phyloP scores from a whole-genome alignment of 2,329 filamentous ascomycete species.

The Penicillium expansum region DNA sequence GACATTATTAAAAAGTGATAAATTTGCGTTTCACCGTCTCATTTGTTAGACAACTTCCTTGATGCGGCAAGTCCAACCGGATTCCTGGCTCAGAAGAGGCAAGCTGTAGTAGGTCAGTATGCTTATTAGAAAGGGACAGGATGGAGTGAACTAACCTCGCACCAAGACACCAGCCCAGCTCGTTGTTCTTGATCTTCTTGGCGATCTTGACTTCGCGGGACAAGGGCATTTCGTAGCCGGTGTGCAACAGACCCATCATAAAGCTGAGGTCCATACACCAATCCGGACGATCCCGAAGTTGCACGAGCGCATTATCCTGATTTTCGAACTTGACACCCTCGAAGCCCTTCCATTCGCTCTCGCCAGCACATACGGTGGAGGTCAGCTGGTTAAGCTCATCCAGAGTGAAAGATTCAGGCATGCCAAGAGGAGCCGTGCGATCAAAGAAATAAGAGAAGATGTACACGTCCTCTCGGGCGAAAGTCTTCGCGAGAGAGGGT shows the following conservation, averaged over 20 bases:
- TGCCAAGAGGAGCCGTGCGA: slow-evolving; percentile 86
- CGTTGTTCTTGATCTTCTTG: slow-evolving; percentile 97
- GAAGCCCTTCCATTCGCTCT: slow-evolving; percentile 77
- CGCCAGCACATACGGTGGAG: slow-evolving; percentile 77
- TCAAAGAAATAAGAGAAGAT: slow-evolving; percentile 99
- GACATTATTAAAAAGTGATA: slow-evolving; percentile 24
- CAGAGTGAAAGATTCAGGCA: slow-evolving; percentile 96
- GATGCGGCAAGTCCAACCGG: slow-evolving; percentile 87
- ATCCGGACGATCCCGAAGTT: slow-evolving; percentile 79
- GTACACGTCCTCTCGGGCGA: slow-evolving; percentile 85
- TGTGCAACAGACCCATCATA: slow-evolving; percentile 88
- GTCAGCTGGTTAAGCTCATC: slow-evolving; percentile 85
- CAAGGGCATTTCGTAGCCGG: slow-evolving; percentile 96
- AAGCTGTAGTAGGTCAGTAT: slow-evolving; percentile 57
- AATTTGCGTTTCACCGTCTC: slow-evolving; percentile 13
- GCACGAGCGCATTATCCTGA: slow-evolving; percentile 73
- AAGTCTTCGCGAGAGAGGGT: slow-evolving; percentile 87
- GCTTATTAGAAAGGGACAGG: not conserved
- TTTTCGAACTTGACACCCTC: slow-evolving; percentile 66
- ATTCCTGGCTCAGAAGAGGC: slow-evolving; percentile 74
- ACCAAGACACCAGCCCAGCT: slow-evolving; percentile 95
- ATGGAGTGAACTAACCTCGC: slow-evolving; percentile 67
- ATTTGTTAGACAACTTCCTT: slow-evolving; percentile 63
- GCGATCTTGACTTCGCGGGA: slow-evolving; percentile 95
- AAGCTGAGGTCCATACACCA: slow-evolving; percentile 95